Percentiles rank a stretch among this genome's conserved stretches.
Evolutionary conservation across 306 rosid genomes (phyloP).

Genomic region (Erythrophleum fordii): DNA sequence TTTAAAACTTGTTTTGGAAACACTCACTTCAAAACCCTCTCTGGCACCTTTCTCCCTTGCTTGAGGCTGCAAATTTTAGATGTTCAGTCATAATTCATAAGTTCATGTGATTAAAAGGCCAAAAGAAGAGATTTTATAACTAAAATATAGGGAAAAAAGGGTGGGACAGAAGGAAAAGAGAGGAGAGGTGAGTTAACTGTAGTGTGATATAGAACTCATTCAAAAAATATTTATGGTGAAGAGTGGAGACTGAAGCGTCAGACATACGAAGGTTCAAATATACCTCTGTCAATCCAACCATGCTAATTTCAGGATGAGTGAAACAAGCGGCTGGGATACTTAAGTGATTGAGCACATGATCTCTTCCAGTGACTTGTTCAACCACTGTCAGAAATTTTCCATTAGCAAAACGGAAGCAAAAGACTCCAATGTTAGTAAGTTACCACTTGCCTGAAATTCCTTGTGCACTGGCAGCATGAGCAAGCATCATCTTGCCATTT

Average conservation of each 20-base stretch:
- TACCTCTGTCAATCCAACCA: constrained; percentile 97
- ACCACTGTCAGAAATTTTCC: constrained; percentile 60
- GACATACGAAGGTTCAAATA: constrained; percentile 21
- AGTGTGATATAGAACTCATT: constrained; percentile 14
- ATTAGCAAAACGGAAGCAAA: constrained; percentile 22
- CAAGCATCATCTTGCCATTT: constrained; percentile 98
- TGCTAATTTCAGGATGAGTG: constrained; percentile 96
- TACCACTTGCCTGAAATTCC: constrained; percentile 79
- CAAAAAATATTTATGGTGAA: not conserved
- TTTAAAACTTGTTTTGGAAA: constrained; percentile 96
- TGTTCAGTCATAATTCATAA: constrained; percentile 31
- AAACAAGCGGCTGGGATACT: constrained; percentile 97
- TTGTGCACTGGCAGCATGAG: constrained; percentile 99
- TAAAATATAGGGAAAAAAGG: not conserved
- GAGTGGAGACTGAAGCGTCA: constrained; percentile 4
- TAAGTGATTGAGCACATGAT: constrained; percentile 89
- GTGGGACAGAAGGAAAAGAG: constrained; percentile 8
- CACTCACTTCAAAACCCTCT: constrained; percentile 88
- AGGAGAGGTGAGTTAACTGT: not conserved
- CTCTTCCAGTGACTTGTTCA: constrained; percentile 96
- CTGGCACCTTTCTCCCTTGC: constrained; percentile 87
- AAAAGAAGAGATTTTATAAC: constrained; percentile 14
- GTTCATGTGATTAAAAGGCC: constrained; percentile 19
- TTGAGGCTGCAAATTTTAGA: constrained; percentile 76
- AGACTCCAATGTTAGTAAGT: not conserved